Evolutionary conservation across 306 rosid genomes (phyloP), one percentile per base, ranked within the genome.

Genomic region (Rosa lucieae): DNA sequence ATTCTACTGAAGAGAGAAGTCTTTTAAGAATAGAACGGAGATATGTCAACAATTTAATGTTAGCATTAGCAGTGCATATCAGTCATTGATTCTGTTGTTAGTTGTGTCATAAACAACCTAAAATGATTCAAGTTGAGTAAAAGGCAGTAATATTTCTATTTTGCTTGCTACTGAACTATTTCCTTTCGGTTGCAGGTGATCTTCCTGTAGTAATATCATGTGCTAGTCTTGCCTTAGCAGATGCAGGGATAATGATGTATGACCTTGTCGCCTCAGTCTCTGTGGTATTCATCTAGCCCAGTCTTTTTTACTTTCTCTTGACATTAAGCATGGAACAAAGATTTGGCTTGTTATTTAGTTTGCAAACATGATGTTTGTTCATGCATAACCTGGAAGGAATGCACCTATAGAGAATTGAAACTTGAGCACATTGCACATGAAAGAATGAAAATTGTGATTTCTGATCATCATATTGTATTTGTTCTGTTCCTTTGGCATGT

Each of bases 191-290:
- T 48, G 80, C 86, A 94, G 97, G 97, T 85, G 97, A 94, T 86
- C 93, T 94, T 40, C 97, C 97, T 72, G 97, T 92, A 68, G 84
- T 92, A 52, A 92, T 94, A 85, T 92, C 99, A 56, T 93, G 97
- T 79, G 99, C 99, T 72, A 92, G 97, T 84, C 93, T 94, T 87
- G 99, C 97, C 76, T 87, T 92, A 77, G 97, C 97, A 18, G 99
- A 94, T 89, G 99, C 97, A 1, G 99, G 99, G 80, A 92, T 92
- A 86, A 87, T 91, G 95, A 89, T 92, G 90, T 90, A 92, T 81
- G 99, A 94, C 83, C 99, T 94, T 74, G 92, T 94, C 74, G 82
- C 96, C 67, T 87, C 99, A 46, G 97, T 94, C 85, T 94, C 97
- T 20, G 91, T 92, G 97, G 99, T 92, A 94, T 77, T 94, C 72